phyloP scores from a whole-genome alignment of 176 grass and related monocot species.

The Lolium rigidum region DNA sequence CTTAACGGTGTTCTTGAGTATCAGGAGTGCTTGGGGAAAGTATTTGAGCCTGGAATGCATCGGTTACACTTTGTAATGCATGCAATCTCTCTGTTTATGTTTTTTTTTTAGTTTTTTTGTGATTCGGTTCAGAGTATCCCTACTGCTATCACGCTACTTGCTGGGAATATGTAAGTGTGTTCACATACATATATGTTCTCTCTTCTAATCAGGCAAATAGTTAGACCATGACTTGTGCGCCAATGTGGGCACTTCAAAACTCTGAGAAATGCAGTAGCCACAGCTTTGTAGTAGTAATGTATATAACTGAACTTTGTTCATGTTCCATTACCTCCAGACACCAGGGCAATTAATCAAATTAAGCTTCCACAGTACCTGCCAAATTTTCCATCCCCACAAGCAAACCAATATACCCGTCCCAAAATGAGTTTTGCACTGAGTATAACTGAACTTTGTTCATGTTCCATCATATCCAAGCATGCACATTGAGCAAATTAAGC shows the following conservation, averaged over 20 bases:
- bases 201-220: not conserved
- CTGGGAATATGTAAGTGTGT: slow-evolving; percentile 11
- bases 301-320: not conserved
- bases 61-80: slow-evolving; percentile 59
- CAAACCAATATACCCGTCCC: not conserved
- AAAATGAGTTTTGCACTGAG: not conserved
- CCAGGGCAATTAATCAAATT: not conserved
- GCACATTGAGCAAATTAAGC: not conserved
- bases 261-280: not conserved
- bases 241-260: not conserved
- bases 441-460: not conserved
- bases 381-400: slow-evolving; percentile 31
- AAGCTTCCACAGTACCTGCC: not conserved
- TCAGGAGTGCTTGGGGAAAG: slow-evolving; percentile 20
- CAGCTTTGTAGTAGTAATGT: slow-evolving; percentile 4
- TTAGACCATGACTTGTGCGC: not conserved
- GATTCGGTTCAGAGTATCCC: not conserved
- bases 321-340: no score
- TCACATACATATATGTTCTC: not conserved
- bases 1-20: slow-evolving; percentile 33
- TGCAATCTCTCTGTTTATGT: slow-evolving; percentile 31
- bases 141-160: not conserved
- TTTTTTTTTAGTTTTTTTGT: not conserved
- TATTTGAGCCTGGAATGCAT: slow-evolving; percentile 65
- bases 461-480: not conserved